Evolutionary conservation across 768 basidiomycete species (phyloP).

Genomic region (Leccinum variicolor): DNA sequence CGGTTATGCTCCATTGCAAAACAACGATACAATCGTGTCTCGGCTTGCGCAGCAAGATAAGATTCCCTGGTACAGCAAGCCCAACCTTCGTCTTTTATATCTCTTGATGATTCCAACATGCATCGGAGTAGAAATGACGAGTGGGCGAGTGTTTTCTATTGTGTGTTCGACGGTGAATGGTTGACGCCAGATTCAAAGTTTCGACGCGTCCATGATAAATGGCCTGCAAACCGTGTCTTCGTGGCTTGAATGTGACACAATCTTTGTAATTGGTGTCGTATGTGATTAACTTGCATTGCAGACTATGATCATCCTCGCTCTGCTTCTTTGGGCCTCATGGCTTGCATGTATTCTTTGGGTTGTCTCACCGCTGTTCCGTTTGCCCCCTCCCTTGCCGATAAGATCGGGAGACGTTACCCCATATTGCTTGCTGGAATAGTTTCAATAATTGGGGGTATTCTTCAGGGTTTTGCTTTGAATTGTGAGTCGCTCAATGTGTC

Average conservation of each 20-base stretch:
- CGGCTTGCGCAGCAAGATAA: neutral
- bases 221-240: neutral
- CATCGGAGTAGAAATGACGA: neutral
- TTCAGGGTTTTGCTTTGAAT: slow-evolving; percentile 15
- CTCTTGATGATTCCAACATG: neutral
- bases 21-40: neutral
- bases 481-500: slow-evolving; percentile 2
- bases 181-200: neutral
- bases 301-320: neutral
- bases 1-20: neutral
- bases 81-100: neutral
- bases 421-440: slow-evolving; percentile 14
- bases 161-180: neutral
- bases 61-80: neutral
- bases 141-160: neutral
- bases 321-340: neutral
- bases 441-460: slow-evolving; percentile 8
- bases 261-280: neutral
- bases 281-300: neutral
- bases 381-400: slow-evolving; percentile 9
- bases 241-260: neutral
- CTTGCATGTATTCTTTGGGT: slow-evolving; percentile 59
- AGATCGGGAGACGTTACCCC: slow-evolving; percentile 11
- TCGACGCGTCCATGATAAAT: slow-evolving; percentile 24
- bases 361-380: slow-evolving; percentile 52